A percentile compares a stretch with the other conserved stretches of the same genome.
phyloP scores from a whole-genome alignment of 495 filamentous ascomycete species.

The Aspergillus biplanus region DNA sequence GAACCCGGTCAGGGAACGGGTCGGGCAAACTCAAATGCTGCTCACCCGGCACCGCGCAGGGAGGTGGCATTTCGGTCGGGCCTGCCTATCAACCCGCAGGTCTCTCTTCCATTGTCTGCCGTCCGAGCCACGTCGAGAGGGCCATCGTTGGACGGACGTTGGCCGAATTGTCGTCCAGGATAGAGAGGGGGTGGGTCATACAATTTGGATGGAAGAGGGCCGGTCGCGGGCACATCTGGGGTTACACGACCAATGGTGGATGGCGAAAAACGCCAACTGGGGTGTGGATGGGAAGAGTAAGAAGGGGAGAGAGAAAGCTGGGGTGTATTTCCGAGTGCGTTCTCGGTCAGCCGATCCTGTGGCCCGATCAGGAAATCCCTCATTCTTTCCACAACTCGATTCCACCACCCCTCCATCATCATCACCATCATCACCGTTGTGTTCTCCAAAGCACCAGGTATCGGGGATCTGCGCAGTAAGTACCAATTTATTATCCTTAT shows the following conservation, averaged over 20 bases:
- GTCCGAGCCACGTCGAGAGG: background rate
- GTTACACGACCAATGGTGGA: constrained; percentile 6
- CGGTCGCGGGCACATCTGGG: constrained; percentile 15
- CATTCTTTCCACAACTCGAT: background rate
- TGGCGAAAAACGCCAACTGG: background rate
- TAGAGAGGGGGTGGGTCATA: constrained; percentile 5
- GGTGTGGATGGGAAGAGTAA: background rate
- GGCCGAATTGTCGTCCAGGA: constrained; percentile 3
- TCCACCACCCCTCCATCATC: background rate
- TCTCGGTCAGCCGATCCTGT: constrained; percentile 4
- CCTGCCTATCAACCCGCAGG: background rate
- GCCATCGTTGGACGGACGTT: constrained; percentile 4
- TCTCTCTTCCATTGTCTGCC: background rate
- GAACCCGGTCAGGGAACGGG: constrained; percentile 1
- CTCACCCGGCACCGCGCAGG: background rate
- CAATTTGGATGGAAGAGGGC: background rate
- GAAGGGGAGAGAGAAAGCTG: background rate
- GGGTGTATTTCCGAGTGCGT: background rate
- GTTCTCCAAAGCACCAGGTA: too few relatives aligned
- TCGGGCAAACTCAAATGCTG: background rate
- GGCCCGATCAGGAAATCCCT: constrained; percentile 8
- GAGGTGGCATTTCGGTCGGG: constrained; percentile 11
- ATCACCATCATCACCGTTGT: background rate
- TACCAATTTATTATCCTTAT: too few relatives aligned
- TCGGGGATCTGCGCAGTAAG: too few relatives aligned